Base-by-base conservation (phyloP, 108 stramenopile species). In the Skeletonema marinoi region DNA sequence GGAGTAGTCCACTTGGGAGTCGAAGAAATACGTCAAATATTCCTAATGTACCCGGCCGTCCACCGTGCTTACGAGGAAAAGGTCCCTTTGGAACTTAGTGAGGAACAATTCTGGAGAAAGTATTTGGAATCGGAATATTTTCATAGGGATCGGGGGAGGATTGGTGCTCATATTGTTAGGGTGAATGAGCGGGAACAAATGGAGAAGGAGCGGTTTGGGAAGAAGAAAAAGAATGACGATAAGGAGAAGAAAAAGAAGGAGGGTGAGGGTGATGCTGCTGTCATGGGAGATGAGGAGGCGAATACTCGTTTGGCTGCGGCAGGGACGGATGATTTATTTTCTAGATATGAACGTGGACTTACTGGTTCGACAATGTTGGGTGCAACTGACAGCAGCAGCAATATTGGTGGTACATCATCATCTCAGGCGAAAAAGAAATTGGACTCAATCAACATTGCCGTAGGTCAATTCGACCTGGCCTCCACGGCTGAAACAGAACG, bases 41-140 rank as follows among this genome's bases (percentile, higher is more conserved):
- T 96, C 69, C 80, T 96, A 41, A 72, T 96, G 75, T 96, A 96
- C 74, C 95, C 95, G 1, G 93, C 95, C 21, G 95, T 96, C 1
- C 95, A 96, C 78, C 86, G 87, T 70, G 95, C 95, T 10, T 96
- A 96, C 66, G 95, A 96, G 79, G 95, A 96, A 77, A 96, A 96
- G 79, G 95, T 96, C 1, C 95, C 95, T 16, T 64, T 96, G 65
- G 92, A 92, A 69, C 63, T 95, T 66, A 86, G 85, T 31, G 94
- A 95, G 73, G 94, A 93, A 78, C 91, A 92, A 81, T 93, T 93
- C 74, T 96, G 95, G 95, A 62, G 95, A 38, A 91, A 90, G 56
- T 95, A 95, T 70, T 78, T 95, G 72, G 94, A 95, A 75, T 80
- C 80, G 31, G 92, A 93, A 65, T 96, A 90, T 72, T 96, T 96